Evolutionary conservation across 139 green algal species (phyloP).

Genomic region (Medakamo hakoo): DNA sequence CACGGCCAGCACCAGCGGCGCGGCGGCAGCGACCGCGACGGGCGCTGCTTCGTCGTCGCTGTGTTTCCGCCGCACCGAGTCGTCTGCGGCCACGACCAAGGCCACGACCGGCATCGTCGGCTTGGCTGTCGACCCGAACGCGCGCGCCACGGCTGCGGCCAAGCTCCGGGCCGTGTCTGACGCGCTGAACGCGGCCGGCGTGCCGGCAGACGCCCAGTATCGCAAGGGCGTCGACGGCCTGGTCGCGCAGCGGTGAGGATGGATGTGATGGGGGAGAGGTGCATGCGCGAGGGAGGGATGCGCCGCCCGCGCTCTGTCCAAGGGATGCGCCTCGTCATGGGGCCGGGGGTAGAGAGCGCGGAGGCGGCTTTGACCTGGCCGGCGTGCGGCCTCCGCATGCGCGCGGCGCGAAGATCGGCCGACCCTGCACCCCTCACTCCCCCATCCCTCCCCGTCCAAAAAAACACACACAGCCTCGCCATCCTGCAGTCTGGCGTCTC

Average conservation of each 20-base stretch:
- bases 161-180: constrained; percentile 17
- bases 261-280: not conserved
- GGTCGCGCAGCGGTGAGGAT: constrained; percentile 16
- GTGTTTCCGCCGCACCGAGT: not conserved
- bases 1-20: not conserved
- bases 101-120: constrained; percentile 35
- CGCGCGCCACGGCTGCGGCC: constrained; percentile 7
- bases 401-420: not conserved
- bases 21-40: no score
- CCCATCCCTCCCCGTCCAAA: not conserved
- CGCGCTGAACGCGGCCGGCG: constrained; percentile 12
- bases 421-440: not conserved
- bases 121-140: constrained; percentile 20
- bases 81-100: constrained; percentile 9
- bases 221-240: constrained; percentile 21
- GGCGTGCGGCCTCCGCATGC: not conserved
- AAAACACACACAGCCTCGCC: not conserved
- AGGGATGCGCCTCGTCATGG: no score
- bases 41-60: no score
- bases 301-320: no score
- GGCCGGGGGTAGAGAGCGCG: not conserved
- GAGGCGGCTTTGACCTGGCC: not conserved
- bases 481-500: not conserved
- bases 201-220: constrained; percentile 27
- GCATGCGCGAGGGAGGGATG: no score